Conservation (phyloP, 1,139 yeast genomes). For the Protomyces pachydermus region DNA sequence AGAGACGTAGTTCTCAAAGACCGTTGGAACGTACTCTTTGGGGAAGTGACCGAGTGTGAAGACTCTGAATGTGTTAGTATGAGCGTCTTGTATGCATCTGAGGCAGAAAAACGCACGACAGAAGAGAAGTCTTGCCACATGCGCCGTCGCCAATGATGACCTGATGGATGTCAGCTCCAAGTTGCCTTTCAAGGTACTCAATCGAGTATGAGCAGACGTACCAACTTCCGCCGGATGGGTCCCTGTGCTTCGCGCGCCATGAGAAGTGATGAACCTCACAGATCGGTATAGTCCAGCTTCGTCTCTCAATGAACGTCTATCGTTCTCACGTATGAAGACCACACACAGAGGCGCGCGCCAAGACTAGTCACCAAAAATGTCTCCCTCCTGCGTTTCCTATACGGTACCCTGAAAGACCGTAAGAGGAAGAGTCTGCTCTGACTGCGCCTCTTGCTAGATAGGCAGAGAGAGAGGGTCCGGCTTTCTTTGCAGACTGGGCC, state of each 20-base stretch:
- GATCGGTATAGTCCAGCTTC: too few species aligned
- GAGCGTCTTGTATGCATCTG: not conserved
- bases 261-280: not conserved
- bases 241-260: constrained; percentile 4
- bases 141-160: constrained; percentile 96
- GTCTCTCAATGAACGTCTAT: too few species aligned
- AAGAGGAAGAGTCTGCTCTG: too few species aligned
- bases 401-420: too few species aligned
- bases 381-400: too few species aligned
- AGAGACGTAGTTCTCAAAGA: constrained; percentile 89
- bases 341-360: too few species aligned
- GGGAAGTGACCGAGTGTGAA: constrained; percentile 80
- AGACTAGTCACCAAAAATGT: too few species aligned
- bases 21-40: constrained; percentile 78
- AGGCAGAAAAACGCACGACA: constrained; percentile 44
- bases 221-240: not conserved
- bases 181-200: not conserved
- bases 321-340: too few species aligned
- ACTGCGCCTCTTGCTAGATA: too few species aligned
- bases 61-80: constrained; percentile 41
- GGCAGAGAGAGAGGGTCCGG: too few species aligned
- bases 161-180: constrained; percentile 35
- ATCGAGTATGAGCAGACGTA: not conserved
- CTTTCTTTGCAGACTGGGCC: too few species aligned
- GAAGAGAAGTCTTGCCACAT: constrained; percentile 84